These are phyloP conservation scores for Hygrophila difformis DNA, from an alignment of 257 asterid genomes.

Conservation along the genomic window DNA sequence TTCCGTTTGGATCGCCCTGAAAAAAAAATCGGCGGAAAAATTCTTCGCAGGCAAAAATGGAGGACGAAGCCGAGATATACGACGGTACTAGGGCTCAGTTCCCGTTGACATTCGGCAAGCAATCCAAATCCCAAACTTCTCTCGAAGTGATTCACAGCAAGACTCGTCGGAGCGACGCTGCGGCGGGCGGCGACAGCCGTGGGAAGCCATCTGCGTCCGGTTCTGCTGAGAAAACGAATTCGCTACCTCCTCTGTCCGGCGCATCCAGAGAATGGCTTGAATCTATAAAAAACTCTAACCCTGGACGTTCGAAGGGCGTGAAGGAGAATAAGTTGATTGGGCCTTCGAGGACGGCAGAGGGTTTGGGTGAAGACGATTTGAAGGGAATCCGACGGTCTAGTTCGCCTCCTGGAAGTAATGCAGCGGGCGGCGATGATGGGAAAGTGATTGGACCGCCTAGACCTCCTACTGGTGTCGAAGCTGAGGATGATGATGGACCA, in stretches of 20 bases:
- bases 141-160: constrained; percentile 67
- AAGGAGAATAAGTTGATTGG: constrained; percentile 29
- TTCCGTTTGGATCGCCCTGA: neutral
- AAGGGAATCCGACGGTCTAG: constrained; percentile 46
- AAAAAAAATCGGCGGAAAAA: neutral
- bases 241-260: constrained; percentile 38
- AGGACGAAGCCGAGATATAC: constrained; percentile 61
- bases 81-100: constrained; percentile 76
- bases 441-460: constrained; percentile 50
- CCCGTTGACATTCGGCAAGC: constrained; percentile 73
- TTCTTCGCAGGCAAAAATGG: constrained; percentile 26
- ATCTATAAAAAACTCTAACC: constrained; percentile 41
- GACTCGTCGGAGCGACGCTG: constrained; percentile 54
- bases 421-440: constrained; percentile 26
- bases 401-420: constrained; percentile 30
- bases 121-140: constrained; percentile 56
- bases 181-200: constrained; percentile 3
- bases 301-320: constrained; percentile 19
- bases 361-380: constrained; percentile 23
- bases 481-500: constrained; percentile 2
- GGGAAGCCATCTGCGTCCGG: constrained; percentile 21
- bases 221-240: neutral
- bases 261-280: constrained; percentile 55
- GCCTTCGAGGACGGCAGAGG: constrained; percentile 37
- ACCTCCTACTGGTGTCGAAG: constrained; percentile 26